These are phyloP conservation scores for Acacia acuminata DNA, from an alignment of 306 rosid species.

Conservation along the genomic window DNA sequence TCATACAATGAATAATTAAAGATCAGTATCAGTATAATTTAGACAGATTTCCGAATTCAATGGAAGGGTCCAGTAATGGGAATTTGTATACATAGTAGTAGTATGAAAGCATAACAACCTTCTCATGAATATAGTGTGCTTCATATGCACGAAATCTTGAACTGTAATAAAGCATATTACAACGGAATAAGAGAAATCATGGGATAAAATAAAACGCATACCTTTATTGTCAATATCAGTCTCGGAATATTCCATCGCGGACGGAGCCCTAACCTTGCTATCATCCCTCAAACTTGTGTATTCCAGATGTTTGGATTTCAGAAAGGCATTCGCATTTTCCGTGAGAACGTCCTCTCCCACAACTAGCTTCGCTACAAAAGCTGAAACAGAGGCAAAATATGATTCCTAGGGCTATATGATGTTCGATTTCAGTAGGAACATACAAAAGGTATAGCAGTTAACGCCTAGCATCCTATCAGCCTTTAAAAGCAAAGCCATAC, in stretches of 20 bases:
- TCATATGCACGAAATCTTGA: neutral
- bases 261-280: constrained; percentile 3
- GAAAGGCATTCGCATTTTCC: constrained; percentile 26
- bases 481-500: neutral
- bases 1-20: neutral
- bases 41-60: neutral
- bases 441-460: neutral
- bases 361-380: constrained; percentile 44
- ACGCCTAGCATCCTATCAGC: neutral
- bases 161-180: neutral
- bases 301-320: constrained; percentile 24
- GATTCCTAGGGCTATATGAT: neutral
- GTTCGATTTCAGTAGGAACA: neutral
- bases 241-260: constrained; percentile 25
- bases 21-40: neutral
- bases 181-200: constrained; percentile 13
- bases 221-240: constrained; percentile 27
- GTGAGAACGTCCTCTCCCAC: constrained; percentile 28
- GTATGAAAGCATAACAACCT: neutral
- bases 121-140: neutral
- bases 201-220: constrained; percentile 13
- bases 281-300: constrained; percentile 28
- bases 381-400: constrained; percentile 35
- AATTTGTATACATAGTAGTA: neutral
- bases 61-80: neutral